These are phyloP conservation scores for Chrysosporium keratinophilum DNA, from an alignment of 2,329 filamentous ascomycete genomes.

Conservation along the genomic window DNA sequence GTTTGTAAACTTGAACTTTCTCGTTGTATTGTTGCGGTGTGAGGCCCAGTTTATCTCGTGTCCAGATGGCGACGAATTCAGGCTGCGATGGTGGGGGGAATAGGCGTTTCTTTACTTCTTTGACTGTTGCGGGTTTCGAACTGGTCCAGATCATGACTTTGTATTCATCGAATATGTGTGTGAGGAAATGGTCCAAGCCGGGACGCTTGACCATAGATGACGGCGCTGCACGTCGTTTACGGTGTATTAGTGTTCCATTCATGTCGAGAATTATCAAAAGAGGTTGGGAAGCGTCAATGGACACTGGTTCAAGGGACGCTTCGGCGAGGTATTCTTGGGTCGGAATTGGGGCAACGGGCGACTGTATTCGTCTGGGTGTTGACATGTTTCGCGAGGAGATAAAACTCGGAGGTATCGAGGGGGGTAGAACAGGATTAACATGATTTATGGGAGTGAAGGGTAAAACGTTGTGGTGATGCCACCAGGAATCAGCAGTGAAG, in stretches of 20 bases:
- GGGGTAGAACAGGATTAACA: neutral
- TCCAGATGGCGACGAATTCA: conserved; percentile 62
- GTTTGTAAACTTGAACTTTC: conserved; percentile 84
- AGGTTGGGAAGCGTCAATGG: conserved; percentile 43
- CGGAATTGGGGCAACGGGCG: conserved; percentile 48
- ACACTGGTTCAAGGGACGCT: conserved; percentile 38
- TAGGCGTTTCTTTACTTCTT: conserved; percentile 47
- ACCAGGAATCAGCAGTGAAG: neutral
- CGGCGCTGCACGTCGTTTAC: conserved; percentile 46
- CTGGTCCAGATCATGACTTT: conserved; percentile 86
- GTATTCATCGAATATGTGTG: conserved; percentile 64
- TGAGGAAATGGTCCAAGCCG: conserved; percentile 56
- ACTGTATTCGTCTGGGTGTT: neutral
- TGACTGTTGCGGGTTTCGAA: conserved; percentile 62
- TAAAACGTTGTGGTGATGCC: neutral
- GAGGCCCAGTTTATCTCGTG: conserved; percentile 64
- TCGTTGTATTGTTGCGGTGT: conserved; percentile 51
- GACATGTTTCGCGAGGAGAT: neutral
- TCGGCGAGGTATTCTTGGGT: conserved; percentile 50
- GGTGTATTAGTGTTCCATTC: conserved; percentile 78
- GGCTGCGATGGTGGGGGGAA: conserved; percentile 45
- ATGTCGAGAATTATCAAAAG: conserved; percentile 82
- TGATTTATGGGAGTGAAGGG: conserved; percentile 8
- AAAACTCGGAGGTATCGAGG: neutral
- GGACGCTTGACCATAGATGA: conserved; percentile 56